These are phyloP conservation scores for Musa acuminata DNA, from an alignment of 176 grass and related monocot genomes.

Conservation along the genomic window DNA sequence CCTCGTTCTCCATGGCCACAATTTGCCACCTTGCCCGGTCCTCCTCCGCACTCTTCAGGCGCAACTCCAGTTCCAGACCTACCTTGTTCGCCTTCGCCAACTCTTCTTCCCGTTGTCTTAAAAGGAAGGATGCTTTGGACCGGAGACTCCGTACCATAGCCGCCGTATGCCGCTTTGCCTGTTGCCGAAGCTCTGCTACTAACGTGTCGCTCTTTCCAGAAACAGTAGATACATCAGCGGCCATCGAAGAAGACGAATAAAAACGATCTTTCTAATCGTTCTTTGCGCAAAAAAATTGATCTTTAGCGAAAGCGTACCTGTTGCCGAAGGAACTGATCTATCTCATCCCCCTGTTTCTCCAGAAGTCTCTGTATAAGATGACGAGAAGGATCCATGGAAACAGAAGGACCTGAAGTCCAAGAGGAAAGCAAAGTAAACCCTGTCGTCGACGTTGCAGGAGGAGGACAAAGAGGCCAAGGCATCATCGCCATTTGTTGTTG, in stretches of 20 bases:
- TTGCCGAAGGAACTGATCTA: neutral
- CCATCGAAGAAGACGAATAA: neutral
- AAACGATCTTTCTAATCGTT: neutral
- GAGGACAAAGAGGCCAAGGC: neutral
- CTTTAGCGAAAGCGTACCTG: neutral
- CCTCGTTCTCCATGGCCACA: constrained; percentile 1
- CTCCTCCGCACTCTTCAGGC: neutral
- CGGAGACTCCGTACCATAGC: neutral
- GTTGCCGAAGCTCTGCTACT: neutral
- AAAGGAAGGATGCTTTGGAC: neutral
- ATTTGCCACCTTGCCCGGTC: neutral
- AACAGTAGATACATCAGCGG: neutral
- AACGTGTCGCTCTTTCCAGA: neutral
- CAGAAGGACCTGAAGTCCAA: neutral
- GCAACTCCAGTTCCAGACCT: neutral
- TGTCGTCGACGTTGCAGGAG: neutral
- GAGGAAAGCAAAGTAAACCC: neutral
- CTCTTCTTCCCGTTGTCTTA: neutral
- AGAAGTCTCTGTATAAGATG: neutral
- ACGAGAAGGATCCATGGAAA: neutral
- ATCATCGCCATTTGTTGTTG: neutral
- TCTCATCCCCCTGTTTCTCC: neutral
- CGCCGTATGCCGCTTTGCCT: neutral
- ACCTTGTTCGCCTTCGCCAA: neutral
- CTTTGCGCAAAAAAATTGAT: neutral